Percentiles rank a stretch among this genome's conserved stretches.
Evolutionary conservation across 169 alveolate species (phyloP).

Genomic region (Eimeria maxima): DNA sequence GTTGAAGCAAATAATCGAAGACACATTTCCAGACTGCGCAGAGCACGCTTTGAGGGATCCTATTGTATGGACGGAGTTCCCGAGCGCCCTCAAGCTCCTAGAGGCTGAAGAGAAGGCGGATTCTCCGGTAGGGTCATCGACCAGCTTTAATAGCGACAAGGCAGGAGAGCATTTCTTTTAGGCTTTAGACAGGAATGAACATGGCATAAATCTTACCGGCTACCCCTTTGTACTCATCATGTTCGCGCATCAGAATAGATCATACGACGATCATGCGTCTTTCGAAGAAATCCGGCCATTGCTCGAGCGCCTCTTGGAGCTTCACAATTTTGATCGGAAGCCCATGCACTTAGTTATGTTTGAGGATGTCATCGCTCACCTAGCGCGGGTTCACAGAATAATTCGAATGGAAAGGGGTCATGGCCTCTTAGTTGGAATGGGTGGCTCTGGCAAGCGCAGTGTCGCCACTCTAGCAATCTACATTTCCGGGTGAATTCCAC

Average conservation of each 20-base stretch:
- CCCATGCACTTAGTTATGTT: slow-evolving; percentile 97
- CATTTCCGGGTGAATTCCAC: slow-evolving; percentile 90
- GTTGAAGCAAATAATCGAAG: slow-evolving; percentile 89
- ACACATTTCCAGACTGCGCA: slow-evolving; percentile 87
- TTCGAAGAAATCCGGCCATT: slow-evolving; percentile 92
- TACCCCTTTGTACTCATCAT: neutral
- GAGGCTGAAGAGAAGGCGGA: slow-evolving; percentile 73
- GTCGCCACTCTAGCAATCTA: slow-evolving; percentile 95
- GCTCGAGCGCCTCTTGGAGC: slow-evolving; percentile 93
- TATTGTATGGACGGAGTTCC: slow-evolving; percentile 88
- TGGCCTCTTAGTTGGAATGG: slow-evolving; percentile 98
- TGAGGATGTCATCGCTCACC: slow-evolving; percentile 97
- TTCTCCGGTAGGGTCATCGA: slow-evolving; percentile 13
- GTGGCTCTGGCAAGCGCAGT: slow-evolving; percentile 98
- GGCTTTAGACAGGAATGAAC: neutral
- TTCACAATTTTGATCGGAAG: slow-evolving; percentile 92
- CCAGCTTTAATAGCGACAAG: neutral
- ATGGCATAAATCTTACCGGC: neutral
- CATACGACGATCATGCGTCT: slow-evolving; percentile 93
- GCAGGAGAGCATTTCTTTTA: neutral
- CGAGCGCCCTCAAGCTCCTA: slow-evolving; percentile 79
- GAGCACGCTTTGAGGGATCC: slow-evolving; percentile 86
- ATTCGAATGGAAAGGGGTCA: slow-evolving; percentile 96
- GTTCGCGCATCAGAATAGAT: slow-evolving; percentile 88
- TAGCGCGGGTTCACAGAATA: slow-evolving; percentile 95